Evolutionary conservation across 2,329 filamentous ascomycete genomes (phyloP).

Genomic region (Chlorencoelia australis): DNA sequence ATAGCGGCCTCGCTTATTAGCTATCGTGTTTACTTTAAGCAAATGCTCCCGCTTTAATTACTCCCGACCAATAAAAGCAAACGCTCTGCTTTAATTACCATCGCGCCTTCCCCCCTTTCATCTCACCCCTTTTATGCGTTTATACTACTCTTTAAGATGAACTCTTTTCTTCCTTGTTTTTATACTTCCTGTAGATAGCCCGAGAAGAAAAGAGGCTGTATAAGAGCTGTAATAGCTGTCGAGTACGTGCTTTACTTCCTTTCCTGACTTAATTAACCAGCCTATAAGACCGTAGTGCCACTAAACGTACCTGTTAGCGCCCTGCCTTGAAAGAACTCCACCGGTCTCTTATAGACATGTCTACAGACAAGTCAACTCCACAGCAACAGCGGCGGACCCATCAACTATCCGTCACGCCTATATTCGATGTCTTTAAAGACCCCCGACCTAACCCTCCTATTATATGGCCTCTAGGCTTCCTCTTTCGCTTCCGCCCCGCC

Average conservation of each 20-base stretch:
- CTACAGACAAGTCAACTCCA: not conserved
- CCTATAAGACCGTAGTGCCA: no score
- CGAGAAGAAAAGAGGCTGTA: not conserved
- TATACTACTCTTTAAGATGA: slow-evolving; percentile 7
- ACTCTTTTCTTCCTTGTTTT: not conserved
- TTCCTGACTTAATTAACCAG: not conserved
- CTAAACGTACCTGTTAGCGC: no score
- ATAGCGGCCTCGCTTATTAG: no score
- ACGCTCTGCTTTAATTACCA: no score
- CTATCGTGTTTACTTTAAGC: no score
- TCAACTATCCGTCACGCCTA: no score
- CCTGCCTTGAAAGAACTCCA: no score
- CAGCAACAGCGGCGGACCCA: not conserved
- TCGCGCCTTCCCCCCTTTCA: no score
- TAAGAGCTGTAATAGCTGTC: not conserved
- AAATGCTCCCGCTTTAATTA: no score
- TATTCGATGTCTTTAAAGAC: slow-evolving; percentile 1
- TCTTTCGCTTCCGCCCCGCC: no score
- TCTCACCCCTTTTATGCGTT: not conserved
- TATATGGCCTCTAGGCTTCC: slow-evolving; percentile 2
- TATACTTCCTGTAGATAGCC: not conserved
- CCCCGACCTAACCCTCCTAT: not conserved
- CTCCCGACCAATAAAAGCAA: no score
- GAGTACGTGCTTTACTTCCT: not conserved
- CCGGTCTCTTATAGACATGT: not conserved